Base-by-base conservation (phyloP, 179 eudicot species). In the Silene coronaria region DNA sequence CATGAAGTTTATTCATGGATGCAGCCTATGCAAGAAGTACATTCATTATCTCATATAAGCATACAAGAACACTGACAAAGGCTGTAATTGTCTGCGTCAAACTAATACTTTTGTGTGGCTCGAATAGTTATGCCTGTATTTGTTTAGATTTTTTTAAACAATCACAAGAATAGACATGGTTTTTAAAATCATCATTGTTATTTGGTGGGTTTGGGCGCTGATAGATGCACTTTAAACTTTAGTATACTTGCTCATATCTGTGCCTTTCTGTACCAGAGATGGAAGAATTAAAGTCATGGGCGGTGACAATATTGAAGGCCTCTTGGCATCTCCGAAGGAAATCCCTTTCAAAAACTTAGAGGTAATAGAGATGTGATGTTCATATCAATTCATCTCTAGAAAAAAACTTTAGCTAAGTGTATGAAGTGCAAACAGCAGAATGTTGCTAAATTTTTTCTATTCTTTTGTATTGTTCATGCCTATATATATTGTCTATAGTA, bases 231-330 rank as follows among this genome's bases (percentile, higher is more conserved):
- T 28, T 48, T 6, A 26, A 71, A 27, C 3, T 55, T 46, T 70
- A 9, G 74, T 22, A 26, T 53, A 14, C 17, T 16, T 70, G 75
- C 58, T 71, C 17, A 10, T 51, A 59, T 34, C 71, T 46, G 11
- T 71, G 9, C 77, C 4, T 82, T 21, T 17, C 32, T 78, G 67
- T 68, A 55, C 45, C 86, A 96, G 99, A 77, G 97, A 96, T 85
- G 99, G 99, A 76, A 84, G 92, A 88, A 96, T 96, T 76, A 96
- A 96, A 84, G 88, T 96, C 58, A 84, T 96, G 78, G 96, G 97
- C 16, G 88, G 95, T 72, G 85, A 89, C 76, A 88, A 88, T 76
- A 91, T 91, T 82, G 99, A 96, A 89, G 96, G 91, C 76, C 93
- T 93, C 80, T 86, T 96, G 72, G 83, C 82, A 77, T 88, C 97